Evolutionary conservation across 2,329 filamentous ascomycete genomes (phyloP).

Genomic region (Colletotrichum salicis): DNA sequence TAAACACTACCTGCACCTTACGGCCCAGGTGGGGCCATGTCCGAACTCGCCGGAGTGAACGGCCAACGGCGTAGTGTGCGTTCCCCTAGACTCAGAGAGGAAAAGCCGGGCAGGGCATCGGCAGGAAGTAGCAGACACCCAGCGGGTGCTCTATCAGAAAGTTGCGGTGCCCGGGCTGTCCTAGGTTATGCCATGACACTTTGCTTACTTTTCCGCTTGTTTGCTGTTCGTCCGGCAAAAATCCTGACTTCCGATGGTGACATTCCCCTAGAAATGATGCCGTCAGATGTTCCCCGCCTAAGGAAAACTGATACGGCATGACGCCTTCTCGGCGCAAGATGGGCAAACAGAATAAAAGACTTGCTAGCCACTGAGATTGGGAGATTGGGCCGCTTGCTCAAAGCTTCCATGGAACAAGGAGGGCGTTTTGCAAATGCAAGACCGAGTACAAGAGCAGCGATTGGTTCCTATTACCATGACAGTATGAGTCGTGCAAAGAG

Average conservation of each 20-base stretch:
- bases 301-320: neutral
- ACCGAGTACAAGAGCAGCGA: neutral
- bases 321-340: slow-evolving; percentile 19
- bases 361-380: neutral
- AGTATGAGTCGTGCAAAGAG: neutral
- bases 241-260: slow-evolving; percentile 19
- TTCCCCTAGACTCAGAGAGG: neutral
- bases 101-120: neutral
- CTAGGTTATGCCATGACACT: no score
- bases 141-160: neutral
- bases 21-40: neutral
- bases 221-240: neutral
- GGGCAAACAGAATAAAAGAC: neutral
- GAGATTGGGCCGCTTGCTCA: neutral
- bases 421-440: slow-evolving; percentile 21
- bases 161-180: neutral
- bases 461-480: neutral
- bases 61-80: neutral
- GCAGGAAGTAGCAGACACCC: no score
- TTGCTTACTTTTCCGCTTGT: neutral
- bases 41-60: neutral
- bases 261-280: slow-evolving; percentile 18
- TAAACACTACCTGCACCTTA: no score
- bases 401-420: neutral
- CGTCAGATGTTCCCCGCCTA: slow-evolving; percentile 28